These are phyloP conservation scores for Paradendryphiella salina DNA, from an alignment of 2,329 filamentous ascomycete genomes.

Conservation along the genomic window DNA sequence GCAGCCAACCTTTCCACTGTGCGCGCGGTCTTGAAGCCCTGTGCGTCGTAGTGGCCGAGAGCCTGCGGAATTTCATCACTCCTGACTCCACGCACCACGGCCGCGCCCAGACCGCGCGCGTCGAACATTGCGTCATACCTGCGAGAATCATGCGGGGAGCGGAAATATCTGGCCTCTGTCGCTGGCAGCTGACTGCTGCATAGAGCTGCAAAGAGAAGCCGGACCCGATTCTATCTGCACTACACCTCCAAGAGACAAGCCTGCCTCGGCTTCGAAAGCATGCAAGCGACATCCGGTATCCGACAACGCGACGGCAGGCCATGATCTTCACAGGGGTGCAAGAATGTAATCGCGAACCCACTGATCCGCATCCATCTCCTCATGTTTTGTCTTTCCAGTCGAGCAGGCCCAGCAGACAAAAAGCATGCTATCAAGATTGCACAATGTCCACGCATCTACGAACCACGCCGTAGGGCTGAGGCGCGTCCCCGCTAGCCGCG, in stretches of 20 bases:
- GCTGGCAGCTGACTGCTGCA: no score
- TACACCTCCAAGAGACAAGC: no score
- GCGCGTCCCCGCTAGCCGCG: slow-evolving; percentile 2
- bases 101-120: not conserved
- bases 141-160: not conserved
- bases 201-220: no score
- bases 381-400: not conserved
- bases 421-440: no score
- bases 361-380: not conserved
- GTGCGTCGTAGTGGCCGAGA: not conserved
- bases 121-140: slow-evolving; percentile 3
- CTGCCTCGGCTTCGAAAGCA: no score
- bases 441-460: not conserved
- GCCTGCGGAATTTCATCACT: not conserved
- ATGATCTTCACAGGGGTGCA: no score
- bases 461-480: slow-evolving; percentile 8
- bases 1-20: no score
- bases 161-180: not conserved
- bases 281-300: no score
- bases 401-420: not conserved
- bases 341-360: no score
- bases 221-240: no score
- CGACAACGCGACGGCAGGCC: no score
- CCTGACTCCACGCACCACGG: not conserved
- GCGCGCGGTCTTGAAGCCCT: no score